phyloP scores from a whole-genome alignment of 331 rosid genomes.

The Rhamnella rubrinervis region DNA sequence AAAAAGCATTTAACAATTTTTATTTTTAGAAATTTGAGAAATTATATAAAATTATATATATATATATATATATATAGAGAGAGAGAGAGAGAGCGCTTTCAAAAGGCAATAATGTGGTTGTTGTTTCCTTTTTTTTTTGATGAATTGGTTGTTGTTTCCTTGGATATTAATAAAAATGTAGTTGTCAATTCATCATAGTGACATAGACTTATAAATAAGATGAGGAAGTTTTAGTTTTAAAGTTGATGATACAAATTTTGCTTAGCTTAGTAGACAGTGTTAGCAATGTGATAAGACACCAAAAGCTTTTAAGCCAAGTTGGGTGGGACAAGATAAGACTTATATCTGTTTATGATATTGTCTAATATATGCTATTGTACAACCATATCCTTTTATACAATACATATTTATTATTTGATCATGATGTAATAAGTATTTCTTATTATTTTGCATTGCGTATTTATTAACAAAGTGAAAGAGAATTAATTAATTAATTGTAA shows the following conservation, averaged over 20 bases:
- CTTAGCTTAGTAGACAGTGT: slow-evolving; percentile 19
- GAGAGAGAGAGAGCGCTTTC: not conserved
- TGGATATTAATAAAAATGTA: slow-evolving; percentile 13
- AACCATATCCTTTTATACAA: not conserved
- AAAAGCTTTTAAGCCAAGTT: slow-evolving; percentile 37
- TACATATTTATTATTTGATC: no score
- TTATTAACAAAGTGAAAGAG: no score
- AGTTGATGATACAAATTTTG: slow-evolving; percentile 12
- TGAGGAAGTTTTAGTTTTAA: not conserved
- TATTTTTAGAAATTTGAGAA: not conserved
- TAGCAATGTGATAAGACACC: slow-evolving; percentile 18
- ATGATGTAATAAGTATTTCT: no score
- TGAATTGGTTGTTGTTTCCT: slow-evolving; percentile 10
- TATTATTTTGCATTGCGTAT: no score
- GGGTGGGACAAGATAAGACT: slow-evolving; percentile 19
- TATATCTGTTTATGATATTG: not conserved
- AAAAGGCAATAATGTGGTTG: not conserved
- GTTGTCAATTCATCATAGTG: not conserved
- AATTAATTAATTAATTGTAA: no score
- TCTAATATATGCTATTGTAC: not conserved
- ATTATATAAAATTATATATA: not conserved
- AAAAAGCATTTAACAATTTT: not conserved
- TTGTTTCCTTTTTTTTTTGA: slow-evolving; percentile 18
- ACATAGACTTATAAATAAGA: not conserved
- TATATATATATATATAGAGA: no score